Evolutionary conservation across 768 basidiomycete species (phyloP), one percentile per base, ranked within the genome.

Genomic region (Phlegmacium glaucopus): DNA sequence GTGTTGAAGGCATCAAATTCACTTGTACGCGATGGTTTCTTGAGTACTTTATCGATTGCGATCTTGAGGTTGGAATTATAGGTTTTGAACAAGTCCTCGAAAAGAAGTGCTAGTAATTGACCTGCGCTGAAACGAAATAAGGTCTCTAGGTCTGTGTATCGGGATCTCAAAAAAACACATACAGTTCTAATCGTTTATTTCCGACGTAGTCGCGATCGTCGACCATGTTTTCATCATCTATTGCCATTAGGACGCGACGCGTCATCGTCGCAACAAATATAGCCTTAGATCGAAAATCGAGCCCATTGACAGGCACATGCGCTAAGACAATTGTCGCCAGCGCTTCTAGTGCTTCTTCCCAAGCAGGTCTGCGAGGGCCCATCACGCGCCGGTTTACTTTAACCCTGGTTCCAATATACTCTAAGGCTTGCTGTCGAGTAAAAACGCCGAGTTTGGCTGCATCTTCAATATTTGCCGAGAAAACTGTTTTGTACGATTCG

Each of bases 131-230:
- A 22, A 42, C 49, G 47, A 9, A 25, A 47, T 53, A 16, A 60
- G 51, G 25, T 41, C 28, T 41, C 28, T 39, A 41, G 48, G 32
- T 32, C 18, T 45, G 45, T 17, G 42, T 30, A 46, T 12, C 46
- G 30, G 17, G 27, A 18, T 27, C 28, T 9, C 52, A 48, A 39
- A 45, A 47, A 39, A 42, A 37, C 5, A 77, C 88, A 61, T 65
- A 96, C 95, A 99, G 79, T 69, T 99, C 96, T 37, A 99, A 71
- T 40, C 96, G 90, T 68, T 99, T 99, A 69, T 99, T 99, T 40
- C 96, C 96, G 48, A 99, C 96, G 63, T 99, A 99, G 67, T 99
- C 96, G 39, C 96, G 79, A 68, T 99, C 96, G 57, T 99, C 96
- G 9, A 96, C 94, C 82, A 94, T 93, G 59, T 86, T 94, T 65